Evolutionary conservation across 805 yeast genomes (phyloP), one percentile per base, ranked within the genome.

Genomic region (Candida yuanshanica): DNA sequence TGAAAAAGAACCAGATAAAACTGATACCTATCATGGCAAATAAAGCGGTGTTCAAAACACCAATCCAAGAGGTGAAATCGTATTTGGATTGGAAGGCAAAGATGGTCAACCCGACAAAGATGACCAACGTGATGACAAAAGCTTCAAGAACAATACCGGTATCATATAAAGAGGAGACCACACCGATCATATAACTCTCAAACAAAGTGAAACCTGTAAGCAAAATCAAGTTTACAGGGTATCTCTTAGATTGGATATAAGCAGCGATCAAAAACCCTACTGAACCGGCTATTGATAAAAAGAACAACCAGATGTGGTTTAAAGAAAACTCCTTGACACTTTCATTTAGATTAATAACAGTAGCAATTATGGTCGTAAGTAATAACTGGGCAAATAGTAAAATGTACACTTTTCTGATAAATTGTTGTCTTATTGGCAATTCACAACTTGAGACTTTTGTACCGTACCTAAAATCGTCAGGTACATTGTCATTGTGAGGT

Each of bases 381-480:
- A 79, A 58, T 27, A 88, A 58, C 62, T 88, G 96, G 5, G 72
- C 63, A 11, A 79, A 60, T 37, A 88, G 69, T 36, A 89, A 69
- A 6, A 87, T 67, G 62, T 87, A 89, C 8, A 88, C 96, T 56
- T 83, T 84, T 44, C 89, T 73, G 50, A 85, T 66, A 52, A 88
- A 88, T 59, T 79, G 72, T 49, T 82, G 84, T 51, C 96, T 77
- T 31, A 88, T 70, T 13, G 83, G 77, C 38, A 85, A 65, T 44
- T 83, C 85, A 62, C 95, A 86, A 24, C 83, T 79, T 4, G 88
- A 77, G 20, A 88, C 95, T 39, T 75, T 73, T 7, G 83, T 83
- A 26, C 83, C 77, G 61, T 81, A 86, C 59, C 87, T 88, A 75
- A 87, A 88, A 62, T 86, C 95, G 51, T 87, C 84, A 4, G 83